Conservation (phyloP, 306 rosid species). For the Gleditsia sinensis region DNA sequence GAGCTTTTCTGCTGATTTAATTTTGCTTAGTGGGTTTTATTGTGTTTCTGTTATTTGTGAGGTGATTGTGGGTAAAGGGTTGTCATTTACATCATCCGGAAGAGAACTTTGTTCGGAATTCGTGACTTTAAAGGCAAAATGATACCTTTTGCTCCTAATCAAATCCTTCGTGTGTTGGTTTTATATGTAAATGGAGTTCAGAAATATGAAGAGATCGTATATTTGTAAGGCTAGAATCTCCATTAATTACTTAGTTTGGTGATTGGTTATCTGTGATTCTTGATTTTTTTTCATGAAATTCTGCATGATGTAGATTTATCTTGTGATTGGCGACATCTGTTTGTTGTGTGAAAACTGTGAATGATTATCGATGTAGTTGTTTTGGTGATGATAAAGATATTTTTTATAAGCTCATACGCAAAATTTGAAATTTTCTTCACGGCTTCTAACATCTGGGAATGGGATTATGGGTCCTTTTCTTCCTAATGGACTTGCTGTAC, state of each 20-base stretch:
- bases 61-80: constrained; percentile 29
- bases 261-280: neutral
- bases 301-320: neutral
- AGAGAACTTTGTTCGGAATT: constrained; percentile 1
- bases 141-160: constrained; percentile 21
- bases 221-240: neutral
- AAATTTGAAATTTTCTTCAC: neutral
- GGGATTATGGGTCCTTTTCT: neutral
- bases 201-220: neutral
- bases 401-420: neutral
- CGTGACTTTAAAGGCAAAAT: constrained; percentile 11
- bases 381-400: constrained; percentile 12
- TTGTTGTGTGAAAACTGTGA: constrained; percentile 28
- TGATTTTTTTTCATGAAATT: constrained; percentile 2
- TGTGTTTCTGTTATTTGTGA: neutral
- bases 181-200: constrained; percentile 10
- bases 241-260: constrained; percentile 4
- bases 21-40: neutral
- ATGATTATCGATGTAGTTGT: constrained; percentile 22
- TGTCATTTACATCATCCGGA: neutral
- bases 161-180: constrained; percentile 7
- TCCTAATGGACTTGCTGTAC: neutral
- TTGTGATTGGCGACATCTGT: constrained; percentile 7
- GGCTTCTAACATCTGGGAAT: constrained; percentile 3
- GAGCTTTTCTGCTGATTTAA: constrained; percentile 4